Conservation (phyloP, 192 early-diverging fungal species). For the Dispira parvispora region DNA sequence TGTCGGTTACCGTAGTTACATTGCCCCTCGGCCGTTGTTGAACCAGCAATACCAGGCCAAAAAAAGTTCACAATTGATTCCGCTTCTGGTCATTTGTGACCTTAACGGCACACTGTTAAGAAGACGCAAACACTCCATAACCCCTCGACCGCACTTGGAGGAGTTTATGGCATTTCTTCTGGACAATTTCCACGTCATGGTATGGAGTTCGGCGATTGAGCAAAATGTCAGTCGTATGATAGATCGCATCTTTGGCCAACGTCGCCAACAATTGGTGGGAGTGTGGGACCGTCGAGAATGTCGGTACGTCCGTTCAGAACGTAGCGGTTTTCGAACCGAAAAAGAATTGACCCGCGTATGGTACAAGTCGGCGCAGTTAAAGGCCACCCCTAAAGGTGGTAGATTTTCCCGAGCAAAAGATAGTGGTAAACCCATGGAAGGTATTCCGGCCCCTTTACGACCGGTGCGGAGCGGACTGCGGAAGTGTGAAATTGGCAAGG, state of each 20-base stretch:
- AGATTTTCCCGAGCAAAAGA: too few relatives aligned
- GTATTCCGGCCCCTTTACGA: neutral
- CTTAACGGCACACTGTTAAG: neutral
- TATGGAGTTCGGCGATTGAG: conserved; percentile 53
- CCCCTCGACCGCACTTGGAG: conserved; percentile 28
- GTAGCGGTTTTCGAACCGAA: neutral
- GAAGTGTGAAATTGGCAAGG: neutral
- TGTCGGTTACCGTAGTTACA: too few relatives aligned
- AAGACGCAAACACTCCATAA: neutral
- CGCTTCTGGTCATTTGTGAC: neutral
- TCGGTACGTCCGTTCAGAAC: neutral
- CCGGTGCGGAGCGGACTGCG: neutral
- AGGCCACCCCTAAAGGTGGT: too few relatives aligned
- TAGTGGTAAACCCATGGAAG: neutral
- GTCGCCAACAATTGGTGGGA: neutral
- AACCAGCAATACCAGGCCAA: too few relatives aligned
- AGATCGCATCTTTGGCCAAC: conserved; percentile 18
- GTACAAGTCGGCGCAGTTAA: neutral
- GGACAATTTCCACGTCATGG: conserved; percentile 43
- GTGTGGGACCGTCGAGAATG: neutral
- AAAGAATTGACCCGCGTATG: neutral
- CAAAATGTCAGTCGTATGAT: conserved; percentile 38
- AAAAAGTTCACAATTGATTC: neutral
- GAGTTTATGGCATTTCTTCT: conserved; percentile 39
- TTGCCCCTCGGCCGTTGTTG: too few relatives aligned